phyloP scores from a whole-genome alignment of 352 stramenopile species.

The Globisporangium paddicum region DNA sequence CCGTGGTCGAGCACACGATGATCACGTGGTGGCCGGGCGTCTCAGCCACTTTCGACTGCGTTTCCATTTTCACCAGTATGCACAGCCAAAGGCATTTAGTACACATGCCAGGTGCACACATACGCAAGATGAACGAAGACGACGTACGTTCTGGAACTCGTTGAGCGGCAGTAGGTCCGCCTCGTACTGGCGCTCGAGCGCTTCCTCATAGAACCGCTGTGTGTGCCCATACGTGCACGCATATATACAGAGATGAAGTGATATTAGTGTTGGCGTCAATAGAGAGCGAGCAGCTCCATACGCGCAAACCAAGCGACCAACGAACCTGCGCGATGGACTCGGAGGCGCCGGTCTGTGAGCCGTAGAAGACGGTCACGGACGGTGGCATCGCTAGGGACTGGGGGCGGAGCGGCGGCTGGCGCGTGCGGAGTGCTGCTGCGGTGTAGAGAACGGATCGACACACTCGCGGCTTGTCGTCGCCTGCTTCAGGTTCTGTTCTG shows the following conservation, averaged over 20 bases:
- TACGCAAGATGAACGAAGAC: not conserved
- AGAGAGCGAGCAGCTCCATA: not conserved
- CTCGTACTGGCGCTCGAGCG: constrained; percentile 47
- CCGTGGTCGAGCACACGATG: constrained; percentile 92
- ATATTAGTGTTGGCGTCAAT: not conserved
- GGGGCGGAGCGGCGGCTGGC: not conserved
- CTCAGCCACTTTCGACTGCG: constrained; percentile 37
- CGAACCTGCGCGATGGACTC: constrained; percentile 80
- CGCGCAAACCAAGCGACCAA: not conserved
- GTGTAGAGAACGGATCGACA: not conserved
- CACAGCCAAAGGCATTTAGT: not conserved
- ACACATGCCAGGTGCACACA: not conserved
- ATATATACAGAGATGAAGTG: not conserved
- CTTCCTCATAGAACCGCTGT: constrained; percentile 66
- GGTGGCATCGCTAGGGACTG: constrained; percentile 6
- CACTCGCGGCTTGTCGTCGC: not conserved
- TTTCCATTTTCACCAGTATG: not conserved
- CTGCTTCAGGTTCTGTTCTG: too few species aligned
- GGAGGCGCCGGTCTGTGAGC: constrained; percentile 85
- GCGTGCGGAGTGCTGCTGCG: not conserved
- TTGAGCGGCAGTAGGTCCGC: constrained; percentile 53
- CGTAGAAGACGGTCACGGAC: constrained; percentile 68
- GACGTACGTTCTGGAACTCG: constrained; percentile 60
- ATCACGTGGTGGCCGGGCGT: constrained; percentile 54
- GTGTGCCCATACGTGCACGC: not conserved